Evolutionary conservation across 192 early-diverging fungal species (phyloP).

Genomic region (Coemansia sp.): DNA sequence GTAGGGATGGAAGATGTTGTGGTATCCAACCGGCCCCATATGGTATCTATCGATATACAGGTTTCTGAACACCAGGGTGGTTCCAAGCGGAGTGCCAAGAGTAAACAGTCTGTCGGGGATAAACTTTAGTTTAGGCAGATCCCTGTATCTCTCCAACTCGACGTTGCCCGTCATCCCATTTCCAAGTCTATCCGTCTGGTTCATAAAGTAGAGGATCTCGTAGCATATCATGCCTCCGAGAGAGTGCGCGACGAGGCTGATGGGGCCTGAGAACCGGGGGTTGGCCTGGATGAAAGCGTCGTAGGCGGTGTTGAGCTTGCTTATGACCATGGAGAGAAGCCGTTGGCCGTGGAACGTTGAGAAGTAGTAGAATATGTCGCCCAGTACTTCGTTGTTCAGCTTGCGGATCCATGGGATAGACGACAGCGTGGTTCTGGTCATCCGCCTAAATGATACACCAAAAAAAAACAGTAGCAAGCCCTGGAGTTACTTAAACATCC

Average conservation of each 20-base stretch:
- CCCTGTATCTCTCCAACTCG: slow-evolving; percentile 20
- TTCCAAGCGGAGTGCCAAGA: slow-evolving; percentile 49
- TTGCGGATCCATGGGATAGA: slow-evolving; percentile 54
- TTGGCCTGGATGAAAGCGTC: slow-evolving; percentile 54
- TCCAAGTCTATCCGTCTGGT: slow-evolving; percentile 8
- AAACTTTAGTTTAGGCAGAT: slow-evolving; percentile 25
- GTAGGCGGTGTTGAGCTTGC: slow-evolving; percentile 59
- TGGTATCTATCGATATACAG: slow-evolving; percentile 54
- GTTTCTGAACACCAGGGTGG: slow-evolving; percentile 62
- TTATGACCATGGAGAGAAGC: slow-evolving; percentile 56
- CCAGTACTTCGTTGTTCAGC: slow-evolving; percentile 46
- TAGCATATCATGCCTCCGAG: slow-evolving; percentile 67
- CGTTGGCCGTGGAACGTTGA: slow-evolving; percentile 46
- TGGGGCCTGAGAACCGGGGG: slow-evolving; percentile 61
- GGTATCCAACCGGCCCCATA: slow-evolving; percentile 56
- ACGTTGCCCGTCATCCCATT: too few relatives aligned
- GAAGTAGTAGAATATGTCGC: slow-evolving; percentile 53
- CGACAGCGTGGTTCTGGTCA: slow-evolving; percentile 47
- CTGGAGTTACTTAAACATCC: slow-evolving; percentile 54
- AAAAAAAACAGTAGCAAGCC: slow-evolving; percentile 37
- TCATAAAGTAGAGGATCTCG: slow-evolving; percentile 58
- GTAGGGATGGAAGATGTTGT: slow-evolving; percentile 74
- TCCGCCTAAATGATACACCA: too few relatives aligned
- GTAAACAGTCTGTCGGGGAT: slow-evolving; percentile 35
- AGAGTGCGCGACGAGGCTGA: slow-evolving; percentile 64